phyloP scores from a whole-genome alignment of 257 asterid genomes.

The Nyctanthes arbortristis region DNA sequence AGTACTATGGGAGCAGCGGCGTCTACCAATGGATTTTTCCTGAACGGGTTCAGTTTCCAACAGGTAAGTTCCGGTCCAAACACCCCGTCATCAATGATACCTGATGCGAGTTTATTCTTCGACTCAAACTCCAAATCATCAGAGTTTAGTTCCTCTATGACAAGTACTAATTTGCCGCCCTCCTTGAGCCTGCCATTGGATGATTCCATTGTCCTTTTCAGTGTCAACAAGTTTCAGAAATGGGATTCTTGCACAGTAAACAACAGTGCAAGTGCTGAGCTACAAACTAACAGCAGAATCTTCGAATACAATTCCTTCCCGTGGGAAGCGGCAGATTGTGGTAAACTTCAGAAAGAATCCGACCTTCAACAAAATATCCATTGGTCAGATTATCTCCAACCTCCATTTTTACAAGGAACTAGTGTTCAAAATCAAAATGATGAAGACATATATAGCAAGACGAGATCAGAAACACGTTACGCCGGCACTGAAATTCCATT shows the following conservation, averaged over 20 bases:
- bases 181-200: slow-evolving; percentile 11
- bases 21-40: slow-evolving; percentile 44
- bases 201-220: slow-evolving; percentile 19
- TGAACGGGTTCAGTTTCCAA: slow-evolving; percentile 33
- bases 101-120: slow-evolving; percentile 31
- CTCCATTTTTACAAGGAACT: slow-evolving; percentile 38
- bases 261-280: slow-evolving; percentile 18
- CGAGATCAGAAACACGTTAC: slow-evolving; percentile 29
- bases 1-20: slow-evolving; percentile 13
- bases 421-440: slow-evolving; percentile 17
- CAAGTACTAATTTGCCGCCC: slow-evolving; percentile 9
- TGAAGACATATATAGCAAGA: slow-evolving; percentile 28
- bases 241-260: slow-evolving; percentile 31
- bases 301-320: slow-evolving; percentile 33
- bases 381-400: slow-evolving; percentile 53
- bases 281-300: slow-evolving; percentile 35
- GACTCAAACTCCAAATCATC: slow-evolving; percentile 26
- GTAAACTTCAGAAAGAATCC: slow-evolving; percentile 36
- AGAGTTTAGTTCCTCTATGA: neutral
- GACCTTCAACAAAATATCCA: slow-evolving; percentile 36
- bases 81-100: slow-evolving; percentile 35
- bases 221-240: slow-evolving; percentile 33
- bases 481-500: slow-evolving; percentile 18
- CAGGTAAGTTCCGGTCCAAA: slow-evolving; percentile 28
- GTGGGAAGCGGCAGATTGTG: slow-evolving; percentile 35